Percentiles rank a stretch among this genome's conserved stretches.
These are phyloP conservation scores for Metarhizium brunneum DNA, from an alignment of 2,329 filamentous ascomycete species.

Conservation along the genomic window DNA sequence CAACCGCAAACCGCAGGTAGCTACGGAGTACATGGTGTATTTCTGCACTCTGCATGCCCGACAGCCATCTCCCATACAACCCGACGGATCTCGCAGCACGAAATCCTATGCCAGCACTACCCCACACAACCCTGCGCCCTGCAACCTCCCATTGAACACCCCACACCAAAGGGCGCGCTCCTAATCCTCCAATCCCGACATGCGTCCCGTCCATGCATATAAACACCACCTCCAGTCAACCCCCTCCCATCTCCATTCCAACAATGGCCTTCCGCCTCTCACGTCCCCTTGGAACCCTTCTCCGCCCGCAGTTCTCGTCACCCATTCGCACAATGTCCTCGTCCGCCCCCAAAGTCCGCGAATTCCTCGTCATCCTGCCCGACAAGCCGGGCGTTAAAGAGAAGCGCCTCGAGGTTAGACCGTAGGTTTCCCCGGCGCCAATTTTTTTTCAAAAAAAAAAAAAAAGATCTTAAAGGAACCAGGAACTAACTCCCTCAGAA, in stretches of 20 bases:
- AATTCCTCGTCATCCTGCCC: constrained; percentile 62
- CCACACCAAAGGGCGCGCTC: too few species aligned
- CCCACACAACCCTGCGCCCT: too few species aligned
- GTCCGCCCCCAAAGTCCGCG: constrained; percentile 30
- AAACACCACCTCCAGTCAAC: not conserved
- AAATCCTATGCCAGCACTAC: too few species aligned
- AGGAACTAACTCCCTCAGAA: constrained; percentile 7
- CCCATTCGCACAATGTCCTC: constrained; percentile 20
- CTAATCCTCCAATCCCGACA: too few species aligned
- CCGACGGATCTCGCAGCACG: too few species aligned
- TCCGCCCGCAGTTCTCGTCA: constrained; percentile 2
- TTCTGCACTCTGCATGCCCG: too few species aligned
- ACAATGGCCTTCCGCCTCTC: constrained; percentile 9
- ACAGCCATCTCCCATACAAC: too few species aligned
- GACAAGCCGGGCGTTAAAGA: constrained; percentile 51
- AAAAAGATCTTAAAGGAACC: not conserved
- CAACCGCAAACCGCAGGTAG: too few species aligned
- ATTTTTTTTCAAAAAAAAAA: too few species aligned
- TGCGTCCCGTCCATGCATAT: not conserved
- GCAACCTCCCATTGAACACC: too few species aligned
- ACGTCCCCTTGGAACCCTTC: constrained; percentile 4
- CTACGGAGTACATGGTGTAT: too few species aligned
- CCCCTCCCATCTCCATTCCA: not conserved
- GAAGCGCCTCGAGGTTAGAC: constrained; percentile 53
- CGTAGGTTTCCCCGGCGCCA: constrained; percentile 30